Base-by-base conservation (phyloP, 371 early-diverging fungal genomes). In the Mortierella sp. region DNA sequence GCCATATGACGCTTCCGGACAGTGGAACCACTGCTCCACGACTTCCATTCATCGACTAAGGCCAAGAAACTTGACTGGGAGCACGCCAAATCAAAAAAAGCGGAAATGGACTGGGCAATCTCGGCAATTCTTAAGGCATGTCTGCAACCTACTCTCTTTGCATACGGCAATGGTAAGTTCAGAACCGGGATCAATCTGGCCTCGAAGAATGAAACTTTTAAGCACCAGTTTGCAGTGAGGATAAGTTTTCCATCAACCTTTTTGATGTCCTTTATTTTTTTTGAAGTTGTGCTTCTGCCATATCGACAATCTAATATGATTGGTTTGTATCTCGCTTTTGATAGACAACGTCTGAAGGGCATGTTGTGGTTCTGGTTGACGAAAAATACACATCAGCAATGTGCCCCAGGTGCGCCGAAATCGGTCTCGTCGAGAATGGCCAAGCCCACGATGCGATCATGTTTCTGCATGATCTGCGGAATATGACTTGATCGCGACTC, bases 391-490 rank as follows among this genome's bases (percentile, higher is more conserved):
- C 63, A 4, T 62, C 47, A 2, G 34, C 32, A 19, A 32, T 53
- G 27, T 61, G 62, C 31, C 54, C 62, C 15, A 53, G 47, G 3
- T 54, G 62, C 41, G 11, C 46, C 3, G 49, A 62, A 28, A 11
- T 28, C 9, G 49, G 41, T 47, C 7, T 31, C 39, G 23, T 47
- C 48, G 12, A 53, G 62, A 1, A 37, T 54, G 28, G 62, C 62
- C 6, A 62, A 54, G 55, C 62, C 62, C 15, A 54, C 62, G 5
- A 62, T 41, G 41, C 32, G 62, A 9, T 62, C 62, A 28, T 62
- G 62, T 34, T 28, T 54, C 8, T 62, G 62, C n/a, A n/a, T 62
- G n/a, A 19, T 15, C 8, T 62, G 62, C 21, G 32, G 31, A 1
- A 21, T 37, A 2, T 59, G 60, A 42, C 41, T 59, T 7, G 48